A percentile compares a stretch with the other conserved stretches of the same genome.
Evolutionary conservation across 2,329 filamentous ascomycete genomes (phyloP).

Genomic region (Colletotrichum tabaci): DNA sequence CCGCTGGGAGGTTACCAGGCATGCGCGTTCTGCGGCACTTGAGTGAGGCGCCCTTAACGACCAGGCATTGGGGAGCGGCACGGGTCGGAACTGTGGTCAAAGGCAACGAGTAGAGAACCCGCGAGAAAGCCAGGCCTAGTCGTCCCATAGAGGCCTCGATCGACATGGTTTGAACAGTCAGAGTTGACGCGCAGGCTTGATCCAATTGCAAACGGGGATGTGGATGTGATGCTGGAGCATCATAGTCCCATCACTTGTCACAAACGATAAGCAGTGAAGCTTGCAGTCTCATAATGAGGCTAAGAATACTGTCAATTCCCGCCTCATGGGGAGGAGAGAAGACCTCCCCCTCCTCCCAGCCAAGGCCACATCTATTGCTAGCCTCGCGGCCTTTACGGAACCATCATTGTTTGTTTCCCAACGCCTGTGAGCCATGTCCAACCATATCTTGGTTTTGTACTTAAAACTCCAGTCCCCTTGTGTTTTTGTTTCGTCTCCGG

Average conservation of each 20-base stretch:
- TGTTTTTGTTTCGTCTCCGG: conserved; percentile 34
- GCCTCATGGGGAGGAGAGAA: conserved; percentile 7
- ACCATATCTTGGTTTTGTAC: conserved; percentile 23
- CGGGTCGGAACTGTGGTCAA: neutral
- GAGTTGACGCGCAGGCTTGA: neutral
- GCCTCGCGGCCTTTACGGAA: conserved; percentile 25
- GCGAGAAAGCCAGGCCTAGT: neutral
- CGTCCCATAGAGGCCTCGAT: neutral
- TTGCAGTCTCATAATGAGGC: conserved; percentile 11
- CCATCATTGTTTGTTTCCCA: conserved; percentile 22
- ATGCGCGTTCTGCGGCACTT: neutral
- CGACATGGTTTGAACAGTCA: neutral
- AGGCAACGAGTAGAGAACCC: neutral
- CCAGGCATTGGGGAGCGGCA: neutral
- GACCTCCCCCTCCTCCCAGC: neutral
- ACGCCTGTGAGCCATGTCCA: conserved; percentile 32
- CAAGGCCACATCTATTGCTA: conserved; percentile 9
- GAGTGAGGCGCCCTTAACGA: neutral
- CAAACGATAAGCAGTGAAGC: neutral
- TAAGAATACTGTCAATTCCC: conserved; percentile 33
- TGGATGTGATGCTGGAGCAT: neutral
- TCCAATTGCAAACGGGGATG: conserved; percentile 1
- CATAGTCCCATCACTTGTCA: neutral
- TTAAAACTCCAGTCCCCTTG: conserved; percentile 29
- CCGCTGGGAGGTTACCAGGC: neutral